Evolutionary conservation across 1,284 basidiomycete species (phyloP), one percentile per base, ranked within the genome.

Genomic region (Chalciporus sp.): DNA sequence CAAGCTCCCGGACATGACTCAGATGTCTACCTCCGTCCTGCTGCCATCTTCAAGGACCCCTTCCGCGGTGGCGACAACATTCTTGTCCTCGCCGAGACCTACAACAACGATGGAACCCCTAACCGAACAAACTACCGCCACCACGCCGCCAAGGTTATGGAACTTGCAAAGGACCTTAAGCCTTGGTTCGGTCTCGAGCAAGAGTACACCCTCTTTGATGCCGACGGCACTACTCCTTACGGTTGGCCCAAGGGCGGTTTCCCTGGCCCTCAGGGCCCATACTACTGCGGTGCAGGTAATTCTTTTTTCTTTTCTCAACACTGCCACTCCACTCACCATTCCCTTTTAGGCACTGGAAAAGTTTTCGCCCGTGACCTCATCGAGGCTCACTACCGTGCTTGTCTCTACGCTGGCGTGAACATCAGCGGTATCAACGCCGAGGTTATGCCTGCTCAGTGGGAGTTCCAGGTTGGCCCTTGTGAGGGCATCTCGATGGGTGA

Each of bases 121-220:
- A 99, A 99, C 84, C 88, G 84, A 77, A 95, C 95, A 72, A 99
- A 99, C 85, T 87, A 85, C 85, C 92, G 95, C 62, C 90, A 93
- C 69, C 84, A 92, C 66, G 86, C 91, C 62, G 89, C 89, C 73
- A 97, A 98, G 82, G 80, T 88, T 65, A 97, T 98, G 92, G 94
- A 96, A 58, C 83, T 87, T 56, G 92, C 89, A 64, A 91, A 90
- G 74, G 87, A 85, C 3, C n/a, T 72, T 37, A 78, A 82, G 59
- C 95, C 96, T 51, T 99, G 97, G 97, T 99, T 98, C 77, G 95
- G 97, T 77, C 82, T 99, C 60, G 96, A 99, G 80, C 96, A 99
- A 77, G 96, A 99, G 74, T 99, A 98, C 83, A 98, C 97, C 65
- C 89, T 99, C 65, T 94, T 99, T 67, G 95, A 95, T 72, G 82